phyloP scores from a whole-genome alignment of 768 basidiomycete species.

The Termitomyces heimii region DNA sequence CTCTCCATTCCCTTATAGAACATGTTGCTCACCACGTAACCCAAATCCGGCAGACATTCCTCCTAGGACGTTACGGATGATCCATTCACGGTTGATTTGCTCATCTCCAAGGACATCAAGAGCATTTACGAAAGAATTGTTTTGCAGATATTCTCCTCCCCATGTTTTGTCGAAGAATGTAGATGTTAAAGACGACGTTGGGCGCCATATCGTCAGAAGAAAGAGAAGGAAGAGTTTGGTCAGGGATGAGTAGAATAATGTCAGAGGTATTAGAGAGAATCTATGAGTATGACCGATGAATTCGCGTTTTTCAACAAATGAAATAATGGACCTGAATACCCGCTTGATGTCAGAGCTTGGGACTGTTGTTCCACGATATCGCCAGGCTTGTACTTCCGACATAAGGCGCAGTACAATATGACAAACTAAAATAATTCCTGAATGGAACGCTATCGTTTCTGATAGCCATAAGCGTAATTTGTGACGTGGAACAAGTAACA shows the following conservation, averaged over 20 bases:
- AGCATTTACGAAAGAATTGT: slow-evolving; percentile 30
- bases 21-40: slow-evolving; percentile 51
- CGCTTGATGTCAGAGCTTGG: slow-evolving; percentile 45
- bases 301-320: neutral
- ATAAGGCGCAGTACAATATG: slow-evolving; percentile 41
- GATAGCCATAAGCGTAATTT: neutral
- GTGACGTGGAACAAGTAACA: neutral
- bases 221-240: slow-evolving; percentile 83
- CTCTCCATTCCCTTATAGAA: neutral
- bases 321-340: slow-evolving; percentile 51
- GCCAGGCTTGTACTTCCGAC: slow-evolving; percentile 27
- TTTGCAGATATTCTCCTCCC: slow-evolving; percentile 18
- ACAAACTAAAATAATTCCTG: slow-evolving; percentile 55
- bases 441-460: slow-evolving; percentile 78
- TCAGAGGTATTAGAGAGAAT: slow-evolving; percentile 71
- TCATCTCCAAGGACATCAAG: slow-evolving; percentile 65
- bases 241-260: slow-evolving; percentile 76
- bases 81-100: slow-evolving; percentile 75
- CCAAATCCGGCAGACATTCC: slow-evolving; percentile 88
- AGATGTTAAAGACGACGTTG: slow-evolving; percentile 27
- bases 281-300: slow-evolving; percentile 25
- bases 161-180: slow-evolving; percentile 21
- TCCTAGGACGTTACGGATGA: slow-evolving; percentile 76
- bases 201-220: slow-evolving; percentile 75
- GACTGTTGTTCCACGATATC: slow-evolving; percentile 4